These are phyloP conservation scores for Schizochytrium sp. DNA, from an alignment of 108 stramenopile genomes.

Conservation along the genomic window DNA sequence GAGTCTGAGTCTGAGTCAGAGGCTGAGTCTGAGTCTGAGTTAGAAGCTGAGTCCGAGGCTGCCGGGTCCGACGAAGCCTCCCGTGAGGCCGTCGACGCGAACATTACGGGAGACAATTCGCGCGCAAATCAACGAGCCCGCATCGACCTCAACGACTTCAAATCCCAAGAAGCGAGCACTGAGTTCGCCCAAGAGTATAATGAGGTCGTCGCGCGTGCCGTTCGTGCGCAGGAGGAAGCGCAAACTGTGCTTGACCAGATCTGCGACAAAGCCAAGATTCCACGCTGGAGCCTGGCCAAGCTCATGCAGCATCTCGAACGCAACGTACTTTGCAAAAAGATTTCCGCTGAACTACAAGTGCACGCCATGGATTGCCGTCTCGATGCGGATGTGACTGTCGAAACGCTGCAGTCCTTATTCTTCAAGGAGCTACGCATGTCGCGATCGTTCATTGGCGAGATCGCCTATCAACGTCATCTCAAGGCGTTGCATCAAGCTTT, in stretches of 20 bases:
- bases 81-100: neutral
- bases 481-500: neutral
- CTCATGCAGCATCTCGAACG: neutral
- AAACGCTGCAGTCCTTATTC: neutral
- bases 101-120: no score
- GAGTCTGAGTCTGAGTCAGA: neutral
- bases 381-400: neutral
- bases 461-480: neutral
- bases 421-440: neutral
- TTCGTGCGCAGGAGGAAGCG: neutral
- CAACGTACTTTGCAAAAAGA: neutral
- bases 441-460: neutral
- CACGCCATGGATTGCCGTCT: neutral
- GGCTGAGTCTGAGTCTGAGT: neutral
- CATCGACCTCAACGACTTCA: neutral
- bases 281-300: neutral
- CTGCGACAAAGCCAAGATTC: neutral
- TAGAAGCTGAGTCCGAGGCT: neutral
- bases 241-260: neutral
- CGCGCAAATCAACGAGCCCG: no score
- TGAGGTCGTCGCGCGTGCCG: neutral
- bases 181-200: neutral
- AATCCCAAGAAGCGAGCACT: neutral
- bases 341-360: neutral
- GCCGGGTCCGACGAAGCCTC: neutral